Base-by-base conservation (phyloP, 352 stramenopile species). In the Thraustochytrium striatum region DNA sequence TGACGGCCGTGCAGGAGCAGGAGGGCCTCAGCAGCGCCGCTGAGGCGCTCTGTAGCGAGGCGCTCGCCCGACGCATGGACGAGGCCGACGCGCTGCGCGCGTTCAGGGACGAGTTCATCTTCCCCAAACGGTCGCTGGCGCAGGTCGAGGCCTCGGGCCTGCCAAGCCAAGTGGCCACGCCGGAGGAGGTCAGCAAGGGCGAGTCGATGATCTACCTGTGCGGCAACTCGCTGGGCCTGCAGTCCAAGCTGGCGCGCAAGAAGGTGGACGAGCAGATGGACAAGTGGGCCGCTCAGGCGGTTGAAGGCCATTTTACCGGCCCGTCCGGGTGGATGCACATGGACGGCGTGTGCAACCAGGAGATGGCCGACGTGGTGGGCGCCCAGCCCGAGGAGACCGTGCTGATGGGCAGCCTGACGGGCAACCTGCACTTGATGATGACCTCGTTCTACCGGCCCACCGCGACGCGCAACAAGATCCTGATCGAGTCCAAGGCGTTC, bases 381-480 rank as follows among this genome's bases (percentile, higher is more conserved):
- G 85, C 85, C 25, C 11, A 83, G 50, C 21, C 21, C 13, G 36
- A 33, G 2, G 85, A 87, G 70, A 84, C 88, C 35, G 84, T 79
- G 8, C 9, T 81, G 3, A 87, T 87, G 85, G 85, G 86, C 78
- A 86, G 35, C 38, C 79, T 88, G 1, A 87, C 82, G n/a, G 65
- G 69, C 21, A 87, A 87, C 69, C 55, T 87, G n/a, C 85, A 87
- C 50, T 52, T 88, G 13, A 62, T 87, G 65, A 83, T 87, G 70
- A 52, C 68, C 7, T 62, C 85, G 3, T 87, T 87, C 36, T 87
- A 87, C 72, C 32, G 68, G 3, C 85, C 85, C 2, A 85, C 35
- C 5, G 43, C 11, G 19, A 25, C 1, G 28, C 69, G 84, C 21
- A 59, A 61, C 43, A 87, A 87, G 52, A 88, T 87, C n/a, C 16